Percentiles rank a stretch among this genome's conserved stretches.
Conservation (phyloP, 2,329 filamentous ascomycete species). For the Aspergillus sp. region DNA sequence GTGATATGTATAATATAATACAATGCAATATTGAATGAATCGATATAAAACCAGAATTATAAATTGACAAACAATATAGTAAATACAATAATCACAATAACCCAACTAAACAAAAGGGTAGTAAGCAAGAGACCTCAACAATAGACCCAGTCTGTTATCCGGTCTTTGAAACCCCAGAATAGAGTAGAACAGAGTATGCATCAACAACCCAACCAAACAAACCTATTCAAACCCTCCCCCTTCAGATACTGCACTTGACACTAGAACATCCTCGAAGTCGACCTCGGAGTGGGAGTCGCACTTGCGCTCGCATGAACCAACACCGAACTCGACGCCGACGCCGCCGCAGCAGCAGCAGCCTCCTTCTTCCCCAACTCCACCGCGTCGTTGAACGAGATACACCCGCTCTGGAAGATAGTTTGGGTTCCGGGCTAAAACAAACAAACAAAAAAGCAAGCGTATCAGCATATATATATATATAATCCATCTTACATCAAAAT, state of each 20-base stretch:
- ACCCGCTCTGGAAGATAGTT: constrained; percentile 14
- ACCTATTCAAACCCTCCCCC: no score
- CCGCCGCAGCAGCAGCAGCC: constrained; percentile 3
- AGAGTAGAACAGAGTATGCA: no score
- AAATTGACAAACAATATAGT: background rate
- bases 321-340: background rate
- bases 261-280: no score
- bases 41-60: background rate
- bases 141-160: no score
- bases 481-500: no score
- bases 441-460: no score
- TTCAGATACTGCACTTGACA: no score
- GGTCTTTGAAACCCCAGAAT: no score
- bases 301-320: background rate
- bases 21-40: background rate
- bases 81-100: background rate
- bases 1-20: background rate
- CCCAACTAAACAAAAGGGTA: no score
- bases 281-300: background rate
- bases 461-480: no score
- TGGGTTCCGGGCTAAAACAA: background rate
- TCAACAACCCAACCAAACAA: no score
- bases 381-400: constrained; percentile 24
- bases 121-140: no score
- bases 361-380: constrained; percentile 21